Base-by-base conservation (phyloP, 768 basidiomycete species). In the Mycena galopus region DNA sequence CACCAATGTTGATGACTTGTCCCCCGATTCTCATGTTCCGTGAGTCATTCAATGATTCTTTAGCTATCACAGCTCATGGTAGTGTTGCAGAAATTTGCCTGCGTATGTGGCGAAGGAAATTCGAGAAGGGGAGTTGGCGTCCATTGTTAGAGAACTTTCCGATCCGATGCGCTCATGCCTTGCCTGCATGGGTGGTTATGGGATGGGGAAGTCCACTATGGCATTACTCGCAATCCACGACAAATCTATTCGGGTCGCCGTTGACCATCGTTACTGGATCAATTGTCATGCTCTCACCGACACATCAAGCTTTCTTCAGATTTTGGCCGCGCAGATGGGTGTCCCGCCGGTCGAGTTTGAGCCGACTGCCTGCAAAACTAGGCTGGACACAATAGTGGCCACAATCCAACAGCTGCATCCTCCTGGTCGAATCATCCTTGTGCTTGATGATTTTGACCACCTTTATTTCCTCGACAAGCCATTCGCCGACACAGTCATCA, bases 401-500 rank as follows among this genome's bases (percentile, higher is more conserved):
- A 16, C 17, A 3, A 50, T 64, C 63, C 44, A 64, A 30, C 30
- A n/a, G 33, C 30, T 50, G 63, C n/a, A 53, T 64, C 47, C 63
- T 64, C 7, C 44, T 32, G 47, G 63, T 23, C 63, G 63, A 53
- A 64, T 17, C 10, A 16, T 64, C 7, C 6, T 64, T 23, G 63
- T 64, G 23, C 63, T 64, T 50, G 63, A 64, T 53, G 63, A 64
- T 53, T 21, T 64, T 3, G 63, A 64, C 19, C 63, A 64, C 47
- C 63, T 64, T 35, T 64, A 51, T 53, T 64, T 53, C 30, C 30
- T 64, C 47, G 50, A 64, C 32, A 64, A 64, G 37, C 33, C n/a
- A 33, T 53, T 64, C 47, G 19, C 63, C 2, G 50, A 64, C 30
- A 50, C 63, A 16, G 30, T 23, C 2, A 64, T 64, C 19, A 27